Base-by-base conservation (phyloP, 441 rosid species). In the Isatis lusitanica region DNA sequence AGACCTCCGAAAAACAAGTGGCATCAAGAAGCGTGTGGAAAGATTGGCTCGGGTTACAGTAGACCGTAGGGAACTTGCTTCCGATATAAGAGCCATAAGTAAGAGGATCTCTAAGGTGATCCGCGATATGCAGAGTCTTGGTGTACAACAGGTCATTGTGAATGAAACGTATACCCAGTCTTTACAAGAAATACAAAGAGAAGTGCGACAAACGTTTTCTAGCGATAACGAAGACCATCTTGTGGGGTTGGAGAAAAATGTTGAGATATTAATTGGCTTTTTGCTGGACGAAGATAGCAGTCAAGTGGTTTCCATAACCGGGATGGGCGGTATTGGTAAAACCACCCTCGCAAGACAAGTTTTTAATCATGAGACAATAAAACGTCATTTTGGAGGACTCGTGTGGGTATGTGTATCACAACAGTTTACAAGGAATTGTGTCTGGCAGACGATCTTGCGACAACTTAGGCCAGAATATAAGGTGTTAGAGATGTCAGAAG, bases 221-320 rank as follows among this genome's bases (percentile, higher is more conserved):
- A 72, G 38, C 16, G 52, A 68, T 2, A 9, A 35, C 6, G 79
- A 79, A 39, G 51, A 36, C 2, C 10, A 59, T 38, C 43, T 82
- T 65, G 80, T 79, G 31, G 85, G 82, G 7, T 63, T 82, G 15
- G 82, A 76, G 52, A 10, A 48, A 1, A 73, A 75, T 21, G 46
- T 71, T 3, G 9, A 61, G 15, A 58, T 17, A 36, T 46, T 81
- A 31, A 70, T 78, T 46, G 24, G 26, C 6, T 26, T 42, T 24
- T 57, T 81, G 44, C 52, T 73, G 9, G 68, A 77, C 11, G 71
- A 71, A 66, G 16, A 18, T 16, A 33, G 36, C 7, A 33, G 36
- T 33, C 36, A 33, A 33, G 36, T 33, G 36, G 36, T 33, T 33
- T 33, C 36, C 7, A 7, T 33, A 33, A 33, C 7, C 1, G 36